A percentile compares a stretch with the other conserved stretches of the same genome.
Evolutionary conservation across 2,329 filamentous ascomycete genomes (phyloP).

Genomic region (Elsinoe necatrix): DNA sequence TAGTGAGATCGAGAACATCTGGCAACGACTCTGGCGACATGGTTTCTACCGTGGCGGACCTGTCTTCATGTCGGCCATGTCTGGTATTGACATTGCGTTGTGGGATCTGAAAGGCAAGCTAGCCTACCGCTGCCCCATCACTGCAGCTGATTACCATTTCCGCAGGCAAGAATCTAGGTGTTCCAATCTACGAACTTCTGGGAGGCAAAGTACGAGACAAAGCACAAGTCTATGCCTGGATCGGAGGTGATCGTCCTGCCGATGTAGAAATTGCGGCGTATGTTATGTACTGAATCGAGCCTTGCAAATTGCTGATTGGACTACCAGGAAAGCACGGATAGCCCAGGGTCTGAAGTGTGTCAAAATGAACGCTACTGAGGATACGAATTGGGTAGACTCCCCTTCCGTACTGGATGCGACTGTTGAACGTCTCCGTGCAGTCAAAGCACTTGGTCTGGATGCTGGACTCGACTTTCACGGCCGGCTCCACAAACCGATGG

Average conservation of each 20-base stretch:
- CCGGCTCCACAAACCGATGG: conserved; percentile 67
- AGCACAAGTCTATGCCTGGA: conserved; percentile 66
- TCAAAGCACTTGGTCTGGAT: conserved; percentile 61
- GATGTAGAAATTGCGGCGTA: conserved; percentile 45
- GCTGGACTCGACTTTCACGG: conserved; percentile 70
- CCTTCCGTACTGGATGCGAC: conserved; percentile 53
- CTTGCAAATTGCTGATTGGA: background rate
- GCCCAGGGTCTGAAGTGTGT: conserved; percentile 56
- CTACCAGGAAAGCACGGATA: conserved; percentile 38
- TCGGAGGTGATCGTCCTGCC: conserved; percentile 60
- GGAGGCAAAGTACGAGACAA: conserved; percentile 64
- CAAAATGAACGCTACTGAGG: conserved; percentile 73
- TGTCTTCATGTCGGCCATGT: conserved; percentile 68
- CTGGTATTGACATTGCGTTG: conserved; percentile 67
- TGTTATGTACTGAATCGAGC: no score
- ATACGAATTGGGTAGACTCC: conserved; percentile 66
- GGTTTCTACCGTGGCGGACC: conserved; percentile 69
- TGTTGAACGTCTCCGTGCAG: conserved; percentile 57
- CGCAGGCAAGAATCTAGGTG: conserved; percentile 41
- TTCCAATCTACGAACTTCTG: conserved; percentile 64
- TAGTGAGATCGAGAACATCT: conserved; percentile 70
- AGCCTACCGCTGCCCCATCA: no score
- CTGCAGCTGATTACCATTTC: no score
- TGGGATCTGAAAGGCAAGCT: conserved; percentile 63
- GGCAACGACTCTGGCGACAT: conserved; percentile 61